Conservation (phyloP, 441 rosid species). For the Mallotus repandus region DNA sequence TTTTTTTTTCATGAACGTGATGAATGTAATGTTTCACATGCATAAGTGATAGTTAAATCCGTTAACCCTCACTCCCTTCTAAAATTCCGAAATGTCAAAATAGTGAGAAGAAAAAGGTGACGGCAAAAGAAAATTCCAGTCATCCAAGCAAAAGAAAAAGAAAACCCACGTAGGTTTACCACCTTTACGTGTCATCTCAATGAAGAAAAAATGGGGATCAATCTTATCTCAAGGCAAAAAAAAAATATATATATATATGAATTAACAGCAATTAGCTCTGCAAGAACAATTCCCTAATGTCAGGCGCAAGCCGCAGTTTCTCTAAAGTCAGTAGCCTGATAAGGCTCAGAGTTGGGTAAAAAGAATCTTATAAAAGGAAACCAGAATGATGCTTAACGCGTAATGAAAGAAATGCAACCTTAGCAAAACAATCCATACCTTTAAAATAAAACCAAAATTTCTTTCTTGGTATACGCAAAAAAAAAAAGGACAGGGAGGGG, state of each 20-base stretch:
- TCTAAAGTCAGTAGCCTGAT: neutral
- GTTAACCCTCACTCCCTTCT: neutral
- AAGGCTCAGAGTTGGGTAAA: neutral
- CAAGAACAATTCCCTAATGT: neutral
- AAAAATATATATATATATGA: no score
- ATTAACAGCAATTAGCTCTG: neutral
- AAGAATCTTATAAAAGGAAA: constrained; percentile 9
- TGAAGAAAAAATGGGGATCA: neutral
- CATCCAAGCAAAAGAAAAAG: neutral
- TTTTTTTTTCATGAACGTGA: neutral
- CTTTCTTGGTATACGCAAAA: neutral
- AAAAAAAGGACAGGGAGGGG: neutral
- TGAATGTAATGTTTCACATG: neutral
- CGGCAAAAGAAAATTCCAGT: neutral
- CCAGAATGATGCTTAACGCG: neutral
- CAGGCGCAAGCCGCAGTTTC: neutral
- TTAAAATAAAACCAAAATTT: neutral
- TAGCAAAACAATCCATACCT: neutral
- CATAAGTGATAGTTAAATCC: neutral
- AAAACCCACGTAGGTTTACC: neutral
- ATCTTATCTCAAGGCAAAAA: neutral
- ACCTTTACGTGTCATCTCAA: constrained; percentile 4
- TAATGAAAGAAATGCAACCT: constrained; percentile 4
- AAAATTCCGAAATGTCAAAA: neutral
- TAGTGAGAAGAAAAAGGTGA: no score